phyloP scores from a whole-genome alignment of 179 eudicot genomes.

The Beta lomatogona region DNA sequence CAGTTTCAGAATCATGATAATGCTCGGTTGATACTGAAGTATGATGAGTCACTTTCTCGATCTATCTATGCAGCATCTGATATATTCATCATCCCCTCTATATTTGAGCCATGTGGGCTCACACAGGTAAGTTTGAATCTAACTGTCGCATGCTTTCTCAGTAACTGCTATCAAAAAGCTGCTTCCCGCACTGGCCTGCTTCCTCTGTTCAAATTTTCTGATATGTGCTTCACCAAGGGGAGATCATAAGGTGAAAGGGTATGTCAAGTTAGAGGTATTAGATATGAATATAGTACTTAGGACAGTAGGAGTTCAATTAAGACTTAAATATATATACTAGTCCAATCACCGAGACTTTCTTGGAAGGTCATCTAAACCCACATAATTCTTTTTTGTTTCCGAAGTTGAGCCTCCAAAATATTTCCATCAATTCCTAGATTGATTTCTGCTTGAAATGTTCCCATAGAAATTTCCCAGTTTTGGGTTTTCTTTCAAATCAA shows the following conservation, averaged over 20 bases:
- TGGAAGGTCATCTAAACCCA: too few species aligned
- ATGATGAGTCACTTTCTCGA: constrained; percentile 86
- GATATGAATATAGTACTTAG: background rate
- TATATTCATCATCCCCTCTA: constrained; percentile 87
- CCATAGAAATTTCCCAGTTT: too few species aligned
- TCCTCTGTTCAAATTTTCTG: background rate
- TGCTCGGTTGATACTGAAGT: constrained; percentile 73
- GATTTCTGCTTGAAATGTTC: too few species aligned
- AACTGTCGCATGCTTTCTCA: constrained; percentile 4
- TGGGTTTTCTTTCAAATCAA: too few species aligned
- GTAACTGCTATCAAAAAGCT: constrained; percentile 4
- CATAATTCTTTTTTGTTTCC: too few species aligned
- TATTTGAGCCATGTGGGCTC: constrained; percentile 98
- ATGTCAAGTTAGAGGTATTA: background rate
- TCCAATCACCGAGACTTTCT: too few species aligned
- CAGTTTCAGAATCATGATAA: constrained; percentile 65
- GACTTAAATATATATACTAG: too few species aligned
- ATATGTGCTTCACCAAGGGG: background rate
- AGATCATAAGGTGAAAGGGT: background rate
- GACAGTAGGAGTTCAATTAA: too few species aligned
- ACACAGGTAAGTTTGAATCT: constrained; percentile 70
- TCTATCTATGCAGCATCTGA: constrained; percentile 90
- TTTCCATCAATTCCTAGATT: too few species aligned
- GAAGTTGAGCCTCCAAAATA: too few species aligned
- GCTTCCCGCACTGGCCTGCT: background rate